Percentiles rank a stretch among this genome's conserved stretches.
Evolutionary conservation across 495 filamentous ascomycete species (phyloP).

Genomic region (Jackrogersella minutella): DNA sequence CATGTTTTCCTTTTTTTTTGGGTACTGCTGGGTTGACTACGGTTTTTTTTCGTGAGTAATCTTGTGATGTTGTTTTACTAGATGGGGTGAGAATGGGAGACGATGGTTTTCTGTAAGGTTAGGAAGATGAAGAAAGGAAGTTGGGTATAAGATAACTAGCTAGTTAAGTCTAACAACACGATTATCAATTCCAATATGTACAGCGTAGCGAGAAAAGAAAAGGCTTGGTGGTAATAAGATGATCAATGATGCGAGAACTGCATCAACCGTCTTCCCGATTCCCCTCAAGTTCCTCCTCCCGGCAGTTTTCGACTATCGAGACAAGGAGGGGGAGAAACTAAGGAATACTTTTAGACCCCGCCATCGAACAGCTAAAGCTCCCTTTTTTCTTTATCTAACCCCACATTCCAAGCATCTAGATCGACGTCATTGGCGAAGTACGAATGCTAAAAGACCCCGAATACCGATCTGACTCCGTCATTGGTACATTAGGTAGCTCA

Average conservation of each 20-base stretch:
- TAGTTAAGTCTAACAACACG: constrained; percentile 17
- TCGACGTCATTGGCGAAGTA: constrained; percentile 32
- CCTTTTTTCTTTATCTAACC: constrained; percentile 30
- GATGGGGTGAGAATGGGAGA: not conserved
- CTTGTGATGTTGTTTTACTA: too few relatives aligned
- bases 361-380: not conserved
- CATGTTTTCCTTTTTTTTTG: constrained; percentile 58
- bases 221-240: not conserved
- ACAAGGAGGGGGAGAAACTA: constrained; percentile 7
- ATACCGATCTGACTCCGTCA: constrained; percentile 31
- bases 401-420: constrained; percentile 28
- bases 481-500: not conserved
- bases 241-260: constrained; percentile 27
- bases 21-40: not conserved
- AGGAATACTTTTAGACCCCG: constrained; percentile 32
- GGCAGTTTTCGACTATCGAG: constrained; percentile 29
- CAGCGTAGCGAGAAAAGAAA: constrained; percentile 9
- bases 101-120: not conserved
- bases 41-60: too few relatives aligned
- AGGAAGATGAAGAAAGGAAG: not conserved
- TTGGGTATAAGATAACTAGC: not conserved
- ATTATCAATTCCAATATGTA: constrained; percentile 32
- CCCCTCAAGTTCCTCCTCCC: constrained; percentile 36
- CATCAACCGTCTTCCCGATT: constrained; percentile 24
- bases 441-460: constrained; percentile 22